Conservation (phyloP, 1,284 basidiomycete genomes). For the Trichosporon asahii region DNA sequence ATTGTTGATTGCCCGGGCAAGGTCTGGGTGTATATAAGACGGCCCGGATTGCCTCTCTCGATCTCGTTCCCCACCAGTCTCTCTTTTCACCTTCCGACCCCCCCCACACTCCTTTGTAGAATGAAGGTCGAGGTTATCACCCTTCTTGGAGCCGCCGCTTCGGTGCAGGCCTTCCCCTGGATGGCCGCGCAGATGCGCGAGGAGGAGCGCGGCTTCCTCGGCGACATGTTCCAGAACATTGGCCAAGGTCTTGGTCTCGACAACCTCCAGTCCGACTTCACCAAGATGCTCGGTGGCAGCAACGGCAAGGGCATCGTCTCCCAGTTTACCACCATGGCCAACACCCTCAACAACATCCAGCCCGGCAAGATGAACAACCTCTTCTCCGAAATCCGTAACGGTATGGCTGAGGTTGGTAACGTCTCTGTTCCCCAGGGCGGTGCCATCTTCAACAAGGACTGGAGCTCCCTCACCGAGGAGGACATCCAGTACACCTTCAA, state of each 20-base stretch:
- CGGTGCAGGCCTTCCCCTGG: slow-evolving; percentile 16
- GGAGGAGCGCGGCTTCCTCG: slow-evolving; percentile 11
- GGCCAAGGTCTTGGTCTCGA: slow-evolving; percentile 10
- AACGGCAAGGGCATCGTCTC: slow-evolving; percentile 1
- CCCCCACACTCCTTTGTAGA: slow-evolving; percentile 13
- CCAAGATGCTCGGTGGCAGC: slow-evolving; percentile 15
- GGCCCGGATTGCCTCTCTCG: not conserved
- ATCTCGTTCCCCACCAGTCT: not conserved
- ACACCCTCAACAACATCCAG: slow-evolving; percentile 10
- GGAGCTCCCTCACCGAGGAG: not conserved
- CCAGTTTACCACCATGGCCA: slow-evolving; percentile 11
- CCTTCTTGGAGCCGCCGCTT: slow-evolving; percentile 12
- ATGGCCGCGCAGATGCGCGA: slow-evolving; percentile 17
- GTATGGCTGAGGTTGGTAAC: slow-evolving; percentile 15
- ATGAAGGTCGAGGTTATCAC: slow-evolving; percentile 17
- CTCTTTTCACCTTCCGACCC: not conserved
- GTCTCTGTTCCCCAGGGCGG: slow-evolving; percentile 7
- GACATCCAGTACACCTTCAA: slow-evolving; percentile 15
- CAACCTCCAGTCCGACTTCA: slow-evolving; percentile 15
- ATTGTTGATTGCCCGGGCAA: not conserved
- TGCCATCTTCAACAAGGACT: slow-evolving; percentile 9
- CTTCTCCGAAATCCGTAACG: slow-evolving; percentile 12
- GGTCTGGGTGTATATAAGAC: not conserved
- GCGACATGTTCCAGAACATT: slow-evolving; percentile 9
- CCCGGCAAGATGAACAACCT: slow-evolving; percentile 13